Evolutionary conservation across 371 early-diverging fungal species (phyloP).

Genomic region (Syncephalastrum contaminatum): DNA sequence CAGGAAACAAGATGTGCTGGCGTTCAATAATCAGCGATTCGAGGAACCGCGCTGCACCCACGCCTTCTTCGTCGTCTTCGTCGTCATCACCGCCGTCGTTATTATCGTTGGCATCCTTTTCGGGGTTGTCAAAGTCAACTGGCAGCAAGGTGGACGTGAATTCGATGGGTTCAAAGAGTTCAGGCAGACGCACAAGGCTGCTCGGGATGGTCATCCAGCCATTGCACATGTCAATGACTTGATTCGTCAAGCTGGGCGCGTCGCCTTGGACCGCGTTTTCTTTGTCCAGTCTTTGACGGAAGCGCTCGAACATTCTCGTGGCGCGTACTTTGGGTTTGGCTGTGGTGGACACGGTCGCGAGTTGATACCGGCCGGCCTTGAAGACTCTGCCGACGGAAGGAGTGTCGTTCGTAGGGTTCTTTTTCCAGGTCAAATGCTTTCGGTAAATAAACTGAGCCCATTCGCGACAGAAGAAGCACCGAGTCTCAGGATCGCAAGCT

Average conservation of each 20-base stretch:
- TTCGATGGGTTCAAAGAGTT: conserved; percentile 43
- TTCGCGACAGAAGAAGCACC: conserved; percentile 79
- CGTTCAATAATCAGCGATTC: conserved; percentile 56
- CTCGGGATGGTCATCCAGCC: conserved; percentile 33
- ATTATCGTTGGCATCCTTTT: too few relatives aligned
- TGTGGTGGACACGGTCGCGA: neutral
- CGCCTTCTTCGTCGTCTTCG: conserved; percentile 54
- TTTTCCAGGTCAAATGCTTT: conserved; percentile 51
- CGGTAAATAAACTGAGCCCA: conserved; percentile 80
- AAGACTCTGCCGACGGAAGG: conserved; percentile 6
- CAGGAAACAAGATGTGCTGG: conserved; percentile 56
- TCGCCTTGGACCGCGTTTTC: neutral
- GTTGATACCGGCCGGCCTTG: conserved; percentile 23
- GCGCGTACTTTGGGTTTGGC: conserved; percentile 9
- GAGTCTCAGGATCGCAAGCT: conserved; percentile 68
- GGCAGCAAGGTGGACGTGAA: conserved; percentile 27
- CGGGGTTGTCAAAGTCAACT: too few relatives aligned
- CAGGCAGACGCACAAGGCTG: conserved; percentile 26
- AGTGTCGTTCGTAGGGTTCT: conserved; percentile 33
- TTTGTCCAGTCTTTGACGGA: conserved; percentile 7
- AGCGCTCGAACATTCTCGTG: conserved; percentile 9
- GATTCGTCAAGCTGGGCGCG: conserved; percentile 4
- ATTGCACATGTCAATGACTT: conserved; percentile 25
- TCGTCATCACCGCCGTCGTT: conserved; percentile 18
- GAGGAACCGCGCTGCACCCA: conserved; percentile 58